Conservation (phyloP, 2,329 filamentous ascomycete species). For the Calonectria montana region DNA sequence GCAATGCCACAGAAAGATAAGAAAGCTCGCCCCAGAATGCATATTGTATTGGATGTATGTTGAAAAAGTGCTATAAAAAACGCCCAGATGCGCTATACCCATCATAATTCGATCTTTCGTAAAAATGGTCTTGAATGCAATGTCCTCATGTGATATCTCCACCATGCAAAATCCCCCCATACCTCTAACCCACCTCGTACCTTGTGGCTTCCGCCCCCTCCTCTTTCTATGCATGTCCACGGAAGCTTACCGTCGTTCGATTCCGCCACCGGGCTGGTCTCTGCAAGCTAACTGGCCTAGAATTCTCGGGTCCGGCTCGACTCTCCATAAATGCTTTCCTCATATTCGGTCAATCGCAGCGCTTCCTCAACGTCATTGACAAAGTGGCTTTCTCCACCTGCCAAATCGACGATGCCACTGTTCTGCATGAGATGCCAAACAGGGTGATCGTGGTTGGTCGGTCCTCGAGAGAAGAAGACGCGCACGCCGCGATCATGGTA, state of each 20-base stretch:
- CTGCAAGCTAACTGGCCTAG: neutral
- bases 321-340: slow-evolving; percentile 58
- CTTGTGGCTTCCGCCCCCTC: neutral
- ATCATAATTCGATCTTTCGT: neutral
- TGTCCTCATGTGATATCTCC: neutral
- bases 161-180: neutral
- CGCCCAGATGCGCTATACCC: slow-evolving; percentile 1
- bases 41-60: neutral
- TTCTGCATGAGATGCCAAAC: slow-evolving; percentile 80
- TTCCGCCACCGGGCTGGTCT: neutral
- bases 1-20: neutral
- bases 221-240: neutral
- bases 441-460: slow-evolving; percentile 57
- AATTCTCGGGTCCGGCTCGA: slow-evolving; percentile 30
- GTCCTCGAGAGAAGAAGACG: slow-evolving; percentile 77
- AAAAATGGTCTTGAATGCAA: slow-evolving; percentile 1
- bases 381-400: slow-evolving; percentile 83
- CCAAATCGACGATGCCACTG: slow-evolving; percentile 86
- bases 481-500: slow-evolving; percentile 83
- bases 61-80: slow-evolving; percentile 2
- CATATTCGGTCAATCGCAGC: slow-evolving; percentile 80
- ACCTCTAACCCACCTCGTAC: neutral
- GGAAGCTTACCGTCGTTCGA: neutral
- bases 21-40: neutral
- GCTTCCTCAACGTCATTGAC: slow-evolving; percentile 88